A percentile compares a stretch with the other conserved stretches of the same genome.
phyloP scores from a whole-genome alignment of 495 filamentous ascomycete genomes.

The Podospora conica region DNA sequence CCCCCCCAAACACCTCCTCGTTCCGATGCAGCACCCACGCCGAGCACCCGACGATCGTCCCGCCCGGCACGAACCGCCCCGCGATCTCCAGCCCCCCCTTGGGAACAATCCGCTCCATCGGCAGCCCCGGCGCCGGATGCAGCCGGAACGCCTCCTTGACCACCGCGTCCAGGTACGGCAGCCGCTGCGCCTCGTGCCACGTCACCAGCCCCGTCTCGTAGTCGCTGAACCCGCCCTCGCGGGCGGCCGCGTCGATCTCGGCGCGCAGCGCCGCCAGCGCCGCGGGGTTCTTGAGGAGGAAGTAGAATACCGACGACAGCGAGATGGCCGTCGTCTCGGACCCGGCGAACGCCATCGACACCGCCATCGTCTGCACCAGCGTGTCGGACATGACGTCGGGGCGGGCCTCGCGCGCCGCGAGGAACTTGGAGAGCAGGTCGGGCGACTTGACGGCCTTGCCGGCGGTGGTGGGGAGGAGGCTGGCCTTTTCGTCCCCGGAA shows the following conservation, averaged over 20 bases:
- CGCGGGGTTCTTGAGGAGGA: conserved; percentile 48
- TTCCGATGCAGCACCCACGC: conserved; percentile 59
- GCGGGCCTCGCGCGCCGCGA: conserved; percentile 49
- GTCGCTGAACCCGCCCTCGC: conserved; percentile 44
- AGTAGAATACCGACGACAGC: conserved; percentile 59
- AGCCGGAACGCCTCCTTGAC: conserved; percentile 65
- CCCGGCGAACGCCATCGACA: conserved; percentile 60
- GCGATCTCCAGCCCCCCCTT: conserved; percentile 47
- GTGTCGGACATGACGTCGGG: conserved; percentile 63
- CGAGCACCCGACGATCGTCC: conserved; percentile 57
- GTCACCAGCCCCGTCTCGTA: conserved; percentile 50
- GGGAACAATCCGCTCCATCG: conserved; percentile 61
- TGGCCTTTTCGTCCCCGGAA: conserved; percentile 24
- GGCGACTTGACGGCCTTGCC: conserved; percentile 45
- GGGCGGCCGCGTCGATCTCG: conserved; percentile 51
- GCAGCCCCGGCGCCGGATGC: conserved; percentile 56
- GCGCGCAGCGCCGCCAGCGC: conserved; percentile 38
- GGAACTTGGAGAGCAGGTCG: conserved; percentile 57
- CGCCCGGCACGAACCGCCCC: conserved; percentile 51
- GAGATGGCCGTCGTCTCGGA: conserved; percentile 60
- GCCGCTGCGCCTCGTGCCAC: conserved; percentile 52
- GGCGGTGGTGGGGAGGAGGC: conserved; percentile 29
- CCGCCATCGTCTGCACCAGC: conserved; percentile 58
- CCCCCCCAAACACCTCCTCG: conserved; percentile 52
- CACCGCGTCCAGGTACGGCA: conserved; percentile 59